Conservation (phyloP, 306 rosid species). For the Vigna radiata region DNA sequence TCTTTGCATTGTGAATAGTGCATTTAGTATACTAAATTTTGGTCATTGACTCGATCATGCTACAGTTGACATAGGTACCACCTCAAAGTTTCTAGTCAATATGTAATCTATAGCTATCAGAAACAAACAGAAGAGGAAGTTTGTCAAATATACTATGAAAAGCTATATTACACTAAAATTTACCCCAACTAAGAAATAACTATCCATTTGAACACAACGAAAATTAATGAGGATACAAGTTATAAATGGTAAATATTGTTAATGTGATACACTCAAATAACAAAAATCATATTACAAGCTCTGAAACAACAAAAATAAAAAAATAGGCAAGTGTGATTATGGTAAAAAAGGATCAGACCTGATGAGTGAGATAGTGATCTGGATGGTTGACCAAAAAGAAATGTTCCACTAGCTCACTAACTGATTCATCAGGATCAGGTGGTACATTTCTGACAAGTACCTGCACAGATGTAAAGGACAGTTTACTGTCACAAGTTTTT, state of each 20-base stretch:
- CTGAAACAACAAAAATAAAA: neutral
- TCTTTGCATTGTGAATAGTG: neutral
- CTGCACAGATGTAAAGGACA: conserved; percentile 50
- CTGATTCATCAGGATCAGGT: conserved; percentile 90
- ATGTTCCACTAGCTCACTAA: conserved; percentile 93
- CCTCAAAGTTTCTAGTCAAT: neutral
- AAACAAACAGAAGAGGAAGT: neutral
- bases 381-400: conserved; percentile 98
- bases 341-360: conserved; percentile 58
- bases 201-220: too few relatives aligned
- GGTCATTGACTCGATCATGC: conserved; percentile 1
- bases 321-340: neutral
- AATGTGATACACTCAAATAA: conserved; percentile 15
- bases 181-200: neutral
- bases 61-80: neutral
- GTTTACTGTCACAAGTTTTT: conserved; percentile 5
- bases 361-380: conserved; percentile 83
- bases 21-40: conserved; percentile 2
- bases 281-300: conserved; percentile 7
- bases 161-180: neutral
- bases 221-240: neutral
- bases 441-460: conserved; percentile 97
- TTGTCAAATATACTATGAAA: neutral
- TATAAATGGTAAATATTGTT: conserved; percentile 7
- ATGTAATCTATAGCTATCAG: neutral